These are phyloP conservation scores for Ganoderma sinense DNA, from an alignment of 1,284 basidiomycete genomes.

Conservation along the genomic window DNA sequence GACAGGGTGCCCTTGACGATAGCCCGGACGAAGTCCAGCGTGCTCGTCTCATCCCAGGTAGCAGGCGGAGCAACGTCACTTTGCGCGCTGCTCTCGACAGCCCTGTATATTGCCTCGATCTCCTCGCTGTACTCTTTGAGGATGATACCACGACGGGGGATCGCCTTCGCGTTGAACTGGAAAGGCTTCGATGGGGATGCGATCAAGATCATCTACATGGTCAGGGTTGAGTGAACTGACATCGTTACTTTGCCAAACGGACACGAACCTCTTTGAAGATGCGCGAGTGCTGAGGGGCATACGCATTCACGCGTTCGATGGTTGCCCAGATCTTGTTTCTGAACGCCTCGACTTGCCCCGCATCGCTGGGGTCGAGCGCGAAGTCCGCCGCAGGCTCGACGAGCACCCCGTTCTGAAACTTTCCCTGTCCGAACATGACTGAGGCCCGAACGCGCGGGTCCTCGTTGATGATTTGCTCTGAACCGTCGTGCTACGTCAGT, in stretches of 20 bases:
- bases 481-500: too few species aligned
- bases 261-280: slow-evolving; percentile 42
- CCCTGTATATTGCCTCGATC: slow-evolving; percentile 41
- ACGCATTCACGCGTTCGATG: slow-evolving; percentile 45
- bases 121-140: slow-evolving; percentile 40
- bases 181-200: slow-evolving; percentile 37
- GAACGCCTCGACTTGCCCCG: slow-evolving; percentile 39
- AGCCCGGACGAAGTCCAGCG: slow-evolving; percentile 33
- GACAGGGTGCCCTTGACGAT: slow-evolving; percentile 38
- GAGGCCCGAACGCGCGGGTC: slow-evolving; percentile 42
- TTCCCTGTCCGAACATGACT: slow-evolving; percentile 49
- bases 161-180: slow-evolving; percentile 44
- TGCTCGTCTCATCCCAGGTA: slow-evolving; percentile 31
- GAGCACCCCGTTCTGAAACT: slow-evolving; percentile 52
- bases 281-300: slow-evolving; percentile 47
- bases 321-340: slow-evolving; percentile 46
- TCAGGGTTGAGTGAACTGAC: background rate
- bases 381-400: slow-evolving; percentile 45
- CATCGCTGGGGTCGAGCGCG: slow-evolving; percentile 43
- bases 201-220: slow-evolving; percentile 41
- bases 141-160: slow-evolving; percentile 39
- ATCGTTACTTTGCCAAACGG: background rate
- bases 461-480: slow-evolving; percentile 48
- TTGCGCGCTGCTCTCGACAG: slow-evolving; percentile 33
- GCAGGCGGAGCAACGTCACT: slow-evolving; percentile 29